phyloP scores from a whole-genome alignment of 108 stramenopile genomes.

The Schizochytrium sp. region DNA sequence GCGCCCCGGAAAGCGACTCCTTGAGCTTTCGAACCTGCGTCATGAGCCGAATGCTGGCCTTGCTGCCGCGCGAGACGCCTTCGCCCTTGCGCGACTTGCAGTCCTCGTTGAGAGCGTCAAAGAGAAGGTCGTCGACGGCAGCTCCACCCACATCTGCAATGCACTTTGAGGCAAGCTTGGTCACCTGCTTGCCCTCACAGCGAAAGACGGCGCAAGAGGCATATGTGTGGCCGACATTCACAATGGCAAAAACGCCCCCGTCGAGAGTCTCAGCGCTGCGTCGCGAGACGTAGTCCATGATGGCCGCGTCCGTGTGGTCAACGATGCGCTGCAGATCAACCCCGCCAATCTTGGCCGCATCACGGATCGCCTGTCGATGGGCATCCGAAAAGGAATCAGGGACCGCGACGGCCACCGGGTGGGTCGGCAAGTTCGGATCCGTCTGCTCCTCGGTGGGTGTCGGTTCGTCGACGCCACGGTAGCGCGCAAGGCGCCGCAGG shows the following conservation, averaged over 20 bases:
- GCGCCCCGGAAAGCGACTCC: background rate
- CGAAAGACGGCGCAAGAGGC: background rate
- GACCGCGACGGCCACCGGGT: background rate
- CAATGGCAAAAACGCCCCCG: background rate
- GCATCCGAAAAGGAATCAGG: background rate
- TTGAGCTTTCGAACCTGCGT: conserved; percentile 2
- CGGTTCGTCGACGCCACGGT: background rate
- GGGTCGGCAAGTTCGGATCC: background rate
- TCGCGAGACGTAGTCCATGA: background rate
- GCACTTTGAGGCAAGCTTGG: background rate
- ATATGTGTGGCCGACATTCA: background rate
- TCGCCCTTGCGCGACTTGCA: conserved; percentile 1
- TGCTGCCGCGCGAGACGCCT: background rate
- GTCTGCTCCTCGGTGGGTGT: background rate
- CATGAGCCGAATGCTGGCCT: background rate
- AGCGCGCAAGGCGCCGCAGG: background rate
- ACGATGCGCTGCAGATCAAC: background rate
- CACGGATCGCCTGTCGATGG: background rate
- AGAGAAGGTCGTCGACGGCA: background rate
- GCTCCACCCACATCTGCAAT: background rate
- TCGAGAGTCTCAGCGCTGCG: background rate
- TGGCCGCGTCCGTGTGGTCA: background rate
- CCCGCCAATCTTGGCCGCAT: background rate
- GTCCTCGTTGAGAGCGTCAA: background rate
- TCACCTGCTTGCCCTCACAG: background rate